These are phyloP conservation scores for Fusarium irregulare DNA, from an alignment of 2,329 filamentous ascomycete genomes.

Conservation along the genomic window DNA sequence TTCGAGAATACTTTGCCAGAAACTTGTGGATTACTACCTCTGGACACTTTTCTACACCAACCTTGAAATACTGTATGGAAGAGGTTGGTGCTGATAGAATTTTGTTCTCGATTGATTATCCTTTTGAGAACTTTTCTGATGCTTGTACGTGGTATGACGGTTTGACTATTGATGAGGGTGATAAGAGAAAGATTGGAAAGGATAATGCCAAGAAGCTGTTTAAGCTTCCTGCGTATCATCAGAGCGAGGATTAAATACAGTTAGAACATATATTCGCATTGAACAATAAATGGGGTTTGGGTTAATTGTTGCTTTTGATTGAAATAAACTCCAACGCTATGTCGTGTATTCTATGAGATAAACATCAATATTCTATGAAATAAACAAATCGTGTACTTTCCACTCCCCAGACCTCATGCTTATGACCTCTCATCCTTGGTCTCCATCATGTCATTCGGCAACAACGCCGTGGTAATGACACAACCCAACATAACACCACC, in stretches of 20 bases:
- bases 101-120: constrained; percentile 65
- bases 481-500: constrained; percentile 65
- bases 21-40: constrained; percentile 69
- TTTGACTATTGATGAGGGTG: constrained; percentile 49
- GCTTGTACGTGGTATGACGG: constrained; percentile 57
- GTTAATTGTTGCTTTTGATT: background rate
- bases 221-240: constrained; percentile 48
- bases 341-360: background rate
- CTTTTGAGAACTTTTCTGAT: constrained; percentile 60
- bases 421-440: constrained; percentile 46
- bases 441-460: constrained; percentile 57
- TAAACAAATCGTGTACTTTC: background rate
- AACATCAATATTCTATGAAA: background rate
- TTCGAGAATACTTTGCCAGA: constrained; percentile 63
- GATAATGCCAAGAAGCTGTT: constrained; percentile 58
- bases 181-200: constrained; percentile 55
- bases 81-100: constrained; percentile 63
- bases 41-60: constrained; percentile 66
- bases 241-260: constrained; percentile 31
- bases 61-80: constrained; percentile 61
- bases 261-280: background rate
- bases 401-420: background rate
- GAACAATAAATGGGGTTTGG: background rate
- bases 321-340: background rate
- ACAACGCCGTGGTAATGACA: constrained; percentile 60